Evolutionary conservation across 2,329 filamentous ascomycete species (phyloP).

Genomic region (Aspergillus carbonarius): DNA sequence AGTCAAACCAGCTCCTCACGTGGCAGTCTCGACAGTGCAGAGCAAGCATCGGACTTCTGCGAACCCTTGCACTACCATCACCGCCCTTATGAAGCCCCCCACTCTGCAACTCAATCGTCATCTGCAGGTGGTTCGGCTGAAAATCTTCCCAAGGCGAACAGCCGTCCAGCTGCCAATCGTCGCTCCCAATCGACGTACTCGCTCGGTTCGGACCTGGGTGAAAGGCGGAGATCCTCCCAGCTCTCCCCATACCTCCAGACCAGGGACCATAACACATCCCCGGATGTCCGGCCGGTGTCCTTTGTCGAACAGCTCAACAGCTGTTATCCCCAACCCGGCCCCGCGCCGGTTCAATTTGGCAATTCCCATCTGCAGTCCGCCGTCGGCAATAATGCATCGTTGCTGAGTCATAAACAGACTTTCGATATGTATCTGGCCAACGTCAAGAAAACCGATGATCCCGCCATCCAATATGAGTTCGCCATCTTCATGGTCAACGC

Average conservation of each 20-base stretch:
- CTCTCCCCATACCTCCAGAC: slow-evolving; percentile 50
- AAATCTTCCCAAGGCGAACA: slow-evolving; percentile 53
- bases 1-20: slow-evolving; percentile 35
- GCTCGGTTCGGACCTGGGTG: slow-evolving; percentile 65
- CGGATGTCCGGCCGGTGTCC: slow-evolving; percentile 58
- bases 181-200: slow-evolving; percentile 78
- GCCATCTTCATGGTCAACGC: slow-evolving; percentile 90
- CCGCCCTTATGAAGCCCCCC: slow-evolving; percentile 43
- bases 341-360: slow-evolving; percentile 64
- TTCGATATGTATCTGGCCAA: slow-evolving; percentile 97
- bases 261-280: slow-evolving; percentile 52
- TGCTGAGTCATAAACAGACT: slow-evolving; percentile 88
- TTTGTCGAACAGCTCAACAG: slow-evolving; percentile 63
- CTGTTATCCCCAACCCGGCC: slow-evolving; percentile 78
- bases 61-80: slow-evolving; percentile 55
- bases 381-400: slow-evolving; percentile 84
- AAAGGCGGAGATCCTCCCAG: slow-evolving; percentile 60
- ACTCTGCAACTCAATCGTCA: slow-evolving; percentile 25
- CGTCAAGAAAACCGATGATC: slow-evolving; percentile 93
- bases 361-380: slow-evolving; percentile 76
- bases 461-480: slow-evolving; percentile 91
- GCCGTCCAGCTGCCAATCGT: slow-evolving; percentile 59
- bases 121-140: slow-evolving; percentile 45
- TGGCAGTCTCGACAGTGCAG: slow-evolving; percentile 37
- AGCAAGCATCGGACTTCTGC: slow-evolving; percentile 37